Base-by-base conservation (phyloP, 1,139 yeast genomes). In the Blastobotrys apis region DNA sequence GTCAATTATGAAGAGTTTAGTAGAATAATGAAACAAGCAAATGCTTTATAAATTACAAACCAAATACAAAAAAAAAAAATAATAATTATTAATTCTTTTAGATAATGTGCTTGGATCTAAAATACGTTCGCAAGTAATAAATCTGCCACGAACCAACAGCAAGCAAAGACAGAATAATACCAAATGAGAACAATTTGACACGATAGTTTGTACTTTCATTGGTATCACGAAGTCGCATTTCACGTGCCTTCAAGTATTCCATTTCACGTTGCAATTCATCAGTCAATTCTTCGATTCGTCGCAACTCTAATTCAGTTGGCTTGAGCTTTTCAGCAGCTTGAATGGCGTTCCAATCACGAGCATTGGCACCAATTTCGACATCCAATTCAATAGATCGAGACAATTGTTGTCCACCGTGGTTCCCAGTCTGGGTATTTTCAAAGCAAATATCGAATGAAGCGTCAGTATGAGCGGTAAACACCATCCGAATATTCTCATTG, bases 341-440 rank as follows among this genome's bases (percentile, higher is more conserved):
- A 52, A 88, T 73, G 22, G 94, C 88, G 63, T 87, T 87, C 97
- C 97, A 92, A 68, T 92, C 97, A 67, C 97, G 82, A 33, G 97
- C 97, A 57, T 90, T 87, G 44, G 97, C 85, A 27, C 98, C 98
- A 53, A 90, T 82, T 66, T 92, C 97, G 48, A 92, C 84, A 55
- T 90, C 97, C 59, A 92, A 73, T 62, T 88, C 97, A 55, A 92
- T 72, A 47, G 81, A 81, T 35, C 74, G 63, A 41, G 48, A 47
- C 33, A 57, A 48, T 13, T 56, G 51, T 29, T 53, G 52, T 39
- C 56, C 56, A 39, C 48, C 43, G 32, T 50, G 55, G n/a, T 60
- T 56, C 26, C 57, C 55, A 47, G 54, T 51, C 48, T 77, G 74
- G 44, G 70, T 65, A 65, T 92, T 92, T 52, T 81, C 84, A 68